A percentile compares a stretch with the other conserved stretches of the same genome.
phyloP scores from a whole-genome alignment of 306 rosid species.

The Dryas octopetala region DNA sequence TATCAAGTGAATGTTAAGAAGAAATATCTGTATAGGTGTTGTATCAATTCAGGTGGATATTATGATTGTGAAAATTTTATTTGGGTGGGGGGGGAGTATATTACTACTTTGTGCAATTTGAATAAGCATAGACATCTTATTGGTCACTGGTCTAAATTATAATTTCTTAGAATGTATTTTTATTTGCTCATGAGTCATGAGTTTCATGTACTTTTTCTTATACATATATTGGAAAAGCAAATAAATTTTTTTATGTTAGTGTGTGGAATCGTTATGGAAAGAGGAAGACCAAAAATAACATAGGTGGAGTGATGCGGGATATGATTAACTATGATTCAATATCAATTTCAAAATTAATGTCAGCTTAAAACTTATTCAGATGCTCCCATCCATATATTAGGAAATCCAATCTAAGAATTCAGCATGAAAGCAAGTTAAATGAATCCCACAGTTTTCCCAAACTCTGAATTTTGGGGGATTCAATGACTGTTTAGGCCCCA shows the following conservation, averaged over 20 bases:
- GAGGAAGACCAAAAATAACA: not conserved
- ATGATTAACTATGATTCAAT: not conserved
- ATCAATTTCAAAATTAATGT: not conserved
- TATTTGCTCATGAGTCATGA: not conserved
- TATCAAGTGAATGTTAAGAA: not conserved
- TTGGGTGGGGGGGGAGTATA: not conserved
- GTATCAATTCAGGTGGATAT: not conserved
- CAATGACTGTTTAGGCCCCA: too few species aligned
- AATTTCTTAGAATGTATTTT: not conserved
- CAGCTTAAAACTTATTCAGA: too few species aligned
- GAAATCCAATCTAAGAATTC: not conserved
- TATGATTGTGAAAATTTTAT: not conserved
- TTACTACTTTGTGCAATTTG: not conserved
- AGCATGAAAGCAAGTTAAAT: not conserved
- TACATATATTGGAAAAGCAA: not conserved
- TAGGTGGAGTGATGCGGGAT: not conserved
- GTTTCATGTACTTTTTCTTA: not conserved
- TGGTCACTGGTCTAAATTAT: not conserved
- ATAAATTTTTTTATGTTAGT: not conserved
- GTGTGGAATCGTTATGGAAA: not conserved
- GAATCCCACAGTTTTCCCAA: not conserved
- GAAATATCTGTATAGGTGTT: not conserved
- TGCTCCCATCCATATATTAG: not conserved
- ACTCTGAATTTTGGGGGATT: too few species aligned
- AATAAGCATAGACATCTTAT: not conserved